Base-by-base conservation (phyloP, 2,329 filamentous ascomycete genomes). In the Scorias spongiosa region DNA sequence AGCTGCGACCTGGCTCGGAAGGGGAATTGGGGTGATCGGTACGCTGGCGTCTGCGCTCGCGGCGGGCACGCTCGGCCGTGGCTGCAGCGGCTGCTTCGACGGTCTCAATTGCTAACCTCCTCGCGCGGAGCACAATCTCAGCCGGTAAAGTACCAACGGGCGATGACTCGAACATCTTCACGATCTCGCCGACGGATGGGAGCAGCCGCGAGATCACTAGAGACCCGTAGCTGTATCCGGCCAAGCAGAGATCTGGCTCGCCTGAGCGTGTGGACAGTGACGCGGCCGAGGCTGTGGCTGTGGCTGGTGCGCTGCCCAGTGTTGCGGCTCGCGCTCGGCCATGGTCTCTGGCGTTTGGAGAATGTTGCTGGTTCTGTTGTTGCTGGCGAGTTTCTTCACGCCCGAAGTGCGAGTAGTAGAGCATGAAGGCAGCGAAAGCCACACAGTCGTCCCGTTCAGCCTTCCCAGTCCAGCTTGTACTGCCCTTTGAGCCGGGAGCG, bases 151-250 rank as follows among this genome's bases (percentile, higher is more conserved):
- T 78, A 34, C 71, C 76, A n/a, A 59, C 54, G 2, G 63, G 50
- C 0, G 76, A 72, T 0, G 64, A 59, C 7, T 64, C 57, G 51
- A 91, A 86, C 1, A 72, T 63, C 1, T 69, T 60, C 18, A 85
- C 62, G 26, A 93, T 75, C 0, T 54, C 55, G 0, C 60, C 46
- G 0, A 69, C 63, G 0, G 77, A 68, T 0, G 86, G 84, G 0
- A 93, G 71, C 32, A 12, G 9, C 45, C 81, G 77, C 1, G 75
- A 78, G 2, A 85, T 78, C 34, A 96, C 75, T 56, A 94, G 74
- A 4, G 86, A 84, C 38, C 91, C 91, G 60, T 95, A 95, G 0
- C 87, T 94, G 60, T 95, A 95, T 10, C 88, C 88, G 2, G 75
- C 81, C 6, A 91, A 67, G 14, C 14, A 17, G 6, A 40, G 11